Evolutionary conservation across 345 rosid genomes (phyloP).

Genomic region (Brassica incana): DNA sequence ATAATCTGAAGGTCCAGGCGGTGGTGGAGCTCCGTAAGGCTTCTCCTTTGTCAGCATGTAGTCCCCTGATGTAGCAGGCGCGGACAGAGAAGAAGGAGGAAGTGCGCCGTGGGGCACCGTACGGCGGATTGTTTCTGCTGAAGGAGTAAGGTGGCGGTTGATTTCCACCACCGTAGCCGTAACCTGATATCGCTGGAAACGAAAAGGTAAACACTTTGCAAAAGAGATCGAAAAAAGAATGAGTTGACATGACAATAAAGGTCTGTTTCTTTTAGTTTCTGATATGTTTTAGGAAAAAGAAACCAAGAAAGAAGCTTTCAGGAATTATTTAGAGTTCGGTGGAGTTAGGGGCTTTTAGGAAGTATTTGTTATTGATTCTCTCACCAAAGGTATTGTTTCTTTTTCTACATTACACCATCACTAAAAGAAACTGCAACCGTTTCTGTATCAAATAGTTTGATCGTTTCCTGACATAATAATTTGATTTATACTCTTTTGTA

Average conservation of each 20-base stretch:
- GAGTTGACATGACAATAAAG: too few relatives aligned
- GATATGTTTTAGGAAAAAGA: conserved; percentile 63
- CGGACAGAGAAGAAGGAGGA: too few relatives aligned
- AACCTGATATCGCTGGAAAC: neutral
- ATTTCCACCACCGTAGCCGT: conserved; percentile 44
- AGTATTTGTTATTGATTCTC: too few relatives aligned
- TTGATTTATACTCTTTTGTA: neutral
- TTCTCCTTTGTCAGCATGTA: too few relatives aligned
- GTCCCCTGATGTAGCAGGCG: too few relatives aligned
- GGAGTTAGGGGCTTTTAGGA: conserved; percentile 30
- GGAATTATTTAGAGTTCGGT: conserved; percentile 80
- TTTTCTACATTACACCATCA: neutral
- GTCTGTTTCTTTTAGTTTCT: neutral
- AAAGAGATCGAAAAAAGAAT: neutral
- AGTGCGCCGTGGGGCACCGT: too few relatives aligned
- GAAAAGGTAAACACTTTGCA: neutral
- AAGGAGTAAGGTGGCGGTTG: conserved; percentile 40
- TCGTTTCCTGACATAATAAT: neutral
- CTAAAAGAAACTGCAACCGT: neutral
- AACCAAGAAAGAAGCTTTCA: conserved; percentile 80
- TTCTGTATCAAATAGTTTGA: neutral
- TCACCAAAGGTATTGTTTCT: conserved; percentile 53
- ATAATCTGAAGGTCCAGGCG: too few relatives aligned
- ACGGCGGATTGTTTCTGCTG: conserved; percentile 18
- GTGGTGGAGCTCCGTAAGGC: too few relatives aligned